Evolutionary conservation across 768 basidiomycete species (phyloP), one percentile per base, ranked within the genome.

Genomic region (Tylopilus rubrobrunneus): DNA sequence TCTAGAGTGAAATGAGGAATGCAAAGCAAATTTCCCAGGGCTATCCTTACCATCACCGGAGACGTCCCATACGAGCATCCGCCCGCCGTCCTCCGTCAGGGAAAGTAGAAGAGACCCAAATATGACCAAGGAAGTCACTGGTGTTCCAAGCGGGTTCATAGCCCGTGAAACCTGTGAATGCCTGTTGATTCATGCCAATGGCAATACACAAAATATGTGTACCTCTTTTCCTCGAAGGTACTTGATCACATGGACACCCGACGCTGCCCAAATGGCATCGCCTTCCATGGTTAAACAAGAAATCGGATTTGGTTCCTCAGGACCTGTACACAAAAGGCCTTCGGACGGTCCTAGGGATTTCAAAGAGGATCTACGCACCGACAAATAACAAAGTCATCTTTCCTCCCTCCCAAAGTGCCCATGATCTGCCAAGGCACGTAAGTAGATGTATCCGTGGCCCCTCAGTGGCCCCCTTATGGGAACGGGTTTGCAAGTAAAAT

Each of bases 361-460:
- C 29, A 42, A 50, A 11, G 21, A 17, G 41, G 31, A 31, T 37
- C 43, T 39, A 56, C 92, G 74, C 71, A 92, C 96, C 92, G 56
- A 95, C 93, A 67, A 99, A 98, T 36, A 98, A 77, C 52, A 98
- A 72, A 31, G 78, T 79, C 91, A 98, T 94, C 72, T 87, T 93
- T 27, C 85, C 89, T 21, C 92, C 95, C 62, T 97, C 93, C 96
- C 96, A 98, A 64, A 97, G 75, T 17, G 93, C 90, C 95, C 95
- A 98, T 59, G 89, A 83, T 53, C 76, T 82, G 7, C 96, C 95
- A 8, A 98, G 72, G 63, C 90, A 94, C 11, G 92, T 95, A 33
- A 97, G 71, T 41, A 98, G 74, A 57, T 92, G 87, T 53, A 95
- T 77, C 45, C 83, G 81, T 1, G 95, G 93, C 3, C 88, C 90